Base-by-base conservation (phyloP, 257 asterid genomes). In the Jasminum sambac region DNA sequence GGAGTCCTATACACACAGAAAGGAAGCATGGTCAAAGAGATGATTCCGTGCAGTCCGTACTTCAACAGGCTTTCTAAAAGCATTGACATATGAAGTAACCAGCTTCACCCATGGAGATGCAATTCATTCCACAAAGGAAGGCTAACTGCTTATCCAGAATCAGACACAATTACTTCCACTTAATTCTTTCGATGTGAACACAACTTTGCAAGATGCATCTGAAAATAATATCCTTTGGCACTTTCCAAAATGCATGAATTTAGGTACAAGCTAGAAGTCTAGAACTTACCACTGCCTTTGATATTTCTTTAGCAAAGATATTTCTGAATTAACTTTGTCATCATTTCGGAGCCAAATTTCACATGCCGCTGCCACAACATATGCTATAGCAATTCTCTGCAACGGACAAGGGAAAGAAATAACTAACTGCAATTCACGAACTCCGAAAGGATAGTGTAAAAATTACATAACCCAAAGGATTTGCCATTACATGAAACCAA, bases 321-420 rank as follows among this genome's bases (percentile, higher is more conserved):
- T n/a, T 55, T 85, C 80, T 14, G 88, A 84, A 69, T 73, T 70
- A 67, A 80, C 88, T 81, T 84, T 86, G 66, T 81, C 87, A 42
- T 80, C 85, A 25, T 77, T 82, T 74, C 88, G 71, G n/a, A 88
- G 91, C 95, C 95, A 88, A 76, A 88, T 85, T 82, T 85, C 91
- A 65, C 89, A 88, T 70, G 81, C 64, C 55, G 95, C 95, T 60
- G 85, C 85, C 39, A 80, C 66, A 64, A 55, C 78, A 82, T 84
- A 88, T 42, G 88, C 84, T 73, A 74, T 82, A 69, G 84, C 95
- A 72, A 88, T 88, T 80, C 95, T 84, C 95, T 88, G 81, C 55
- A 67, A 40, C 39, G 37, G 59, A 34, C 17, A 43, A 30, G 36
- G 66, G 5, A n/a, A 36, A 25, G 3, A 17, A 67, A 68, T 42